phyloP scores from a whole-genome alignment of 78 protist species.

The Salpingoeca rosetta region DNA sequence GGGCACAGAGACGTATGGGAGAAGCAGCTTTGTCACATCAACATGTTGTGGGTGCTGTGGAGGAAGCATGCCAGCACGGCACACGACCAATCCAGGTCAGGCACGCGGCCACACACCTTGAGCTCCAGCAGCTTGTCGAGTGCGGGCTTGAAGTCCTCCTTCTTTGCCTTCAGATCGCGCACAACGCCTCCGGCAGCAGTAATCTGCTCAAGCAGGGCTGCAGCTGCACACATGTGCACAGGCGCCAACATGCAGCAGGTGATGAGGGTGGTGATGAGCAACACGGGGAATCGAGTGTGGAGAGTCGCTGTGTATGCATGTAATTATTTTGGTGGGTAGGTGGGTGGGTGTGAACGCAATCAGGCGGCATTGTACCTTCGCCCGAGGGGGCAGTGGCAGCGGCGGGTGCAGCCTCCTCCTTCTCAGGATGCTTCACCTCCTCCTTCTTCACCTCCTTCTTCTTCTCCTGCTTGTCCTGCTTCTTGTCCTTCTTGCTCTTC shows the following conservation, averaged over 20 bases:
- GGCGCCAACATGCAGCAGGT: no score
- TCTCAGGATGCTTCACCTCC: not conserved
- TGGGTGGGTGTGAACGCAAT: no score
- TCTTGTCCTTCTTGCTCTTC: not conserved
- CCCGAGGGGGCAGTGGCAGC: not conserved
- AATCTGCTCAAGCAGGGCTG: not conserved
- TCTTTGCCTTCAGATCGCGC: constrained; percentile 10
- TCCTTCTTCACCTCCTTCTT: not conserved
- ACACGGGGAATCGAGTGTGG: no score
- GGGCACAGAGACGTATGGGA: no score
- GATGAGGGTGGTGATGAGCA: no score
- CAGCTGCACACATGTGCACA: not conserved
- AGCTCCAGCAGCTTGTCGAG: constrained; percentile 12
- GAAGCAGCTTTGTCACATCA: no score
- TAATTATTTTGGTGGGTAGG: no score
- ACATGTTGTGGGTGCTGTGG: no score
- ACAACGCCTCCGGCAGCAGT: not conserved
- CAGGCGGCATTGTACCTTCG: not conserved
- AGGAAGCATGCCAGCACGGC: no score
- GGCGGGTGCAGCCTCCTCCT: not conserved
- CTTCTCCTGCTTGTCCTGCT: not conserved
- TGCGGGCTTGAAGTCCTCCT: not conserved
- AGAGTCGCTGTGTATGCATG: no score
- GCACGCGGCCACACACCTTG: no score
- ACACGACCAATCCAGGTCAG: no score